A percentile compares a stretch with the other conserved stretches of the same genome.
Evolutionary conservation across 768 basidiomycete species (phyloP).

Genomic region (Glaciozyma martinii): DNA sequence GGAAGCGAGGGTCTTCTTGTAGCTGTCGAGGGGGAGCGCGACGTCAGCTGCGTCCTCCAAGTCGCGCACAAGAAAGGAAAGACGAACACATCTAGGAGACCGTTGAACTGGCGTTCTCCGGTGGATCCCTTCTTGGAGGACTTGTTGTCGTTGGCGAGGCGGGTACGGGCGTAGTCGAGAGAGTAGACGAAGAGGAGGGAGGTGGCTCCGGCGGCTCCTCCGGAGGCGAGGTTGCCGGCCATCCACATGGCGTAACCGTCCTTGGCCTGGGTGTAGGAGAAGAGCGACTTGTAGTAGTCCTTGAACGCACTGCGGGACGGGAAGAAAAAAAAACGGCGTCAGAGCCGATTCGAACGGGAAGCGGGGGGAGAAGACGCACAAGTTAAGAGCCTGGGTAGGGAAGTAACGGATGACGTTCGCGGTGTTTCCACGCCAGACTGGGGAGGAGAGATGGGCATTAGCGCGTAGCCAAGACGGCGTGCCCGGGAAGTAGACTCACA

Average conservation of each 20-base stretch:
- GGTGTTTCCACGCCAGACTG: conserved; percentile 97
- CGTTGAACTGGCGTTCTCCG: conserved; percentile 93
- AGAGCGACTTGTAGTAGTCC: conserved; percentile 98
- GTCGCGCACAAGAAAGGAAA: not conserved
- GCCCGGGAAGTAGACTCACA: conserved; percentile 18
- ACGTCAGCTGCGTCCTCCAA: not conserved
- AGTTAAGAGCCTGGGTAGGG: conserved; percentile 99
- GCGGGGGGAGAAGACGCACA: conserved; percentile 37
- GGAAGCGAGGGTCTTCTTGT: conserved; percentile 84
- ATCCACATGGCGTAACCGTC: conserved; percentile 99
- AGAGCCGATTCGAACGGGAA: conserved; percentile 8
- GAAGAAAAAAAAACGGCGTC: conserved; percentile 5
- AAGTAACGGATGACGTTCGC: conserved; percentile 99
- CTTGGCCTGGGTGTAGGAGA: conserved; percentile 86
- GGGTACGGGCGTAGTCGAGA: conserved; percentile 97
- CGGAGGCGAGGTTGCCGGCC: conserved; percentile 91
- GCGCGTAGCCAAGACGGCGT: no score
- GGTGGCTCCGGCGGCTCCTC: conserved; percentile 98
- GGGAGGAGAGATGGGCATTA: not conserved
- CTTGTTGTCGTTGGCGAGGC: conserved; percentile 96
- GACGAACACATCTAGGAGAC: conserved; percentile 62
- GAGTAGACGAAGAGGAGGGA: conserved; percentile 99
- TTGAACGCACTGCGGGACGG: conserved; percentile 38
- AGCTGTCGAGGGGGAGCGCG: conserved; percentile 52
- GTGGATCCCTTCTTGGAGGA: conserved; percentile 69